Percentiles rank a stretch among this genome's conserved stretches.
phyloP scores from a whole-genome alignment of 306 rosid species.

The Elaeagnus macrophylla region DNA sequence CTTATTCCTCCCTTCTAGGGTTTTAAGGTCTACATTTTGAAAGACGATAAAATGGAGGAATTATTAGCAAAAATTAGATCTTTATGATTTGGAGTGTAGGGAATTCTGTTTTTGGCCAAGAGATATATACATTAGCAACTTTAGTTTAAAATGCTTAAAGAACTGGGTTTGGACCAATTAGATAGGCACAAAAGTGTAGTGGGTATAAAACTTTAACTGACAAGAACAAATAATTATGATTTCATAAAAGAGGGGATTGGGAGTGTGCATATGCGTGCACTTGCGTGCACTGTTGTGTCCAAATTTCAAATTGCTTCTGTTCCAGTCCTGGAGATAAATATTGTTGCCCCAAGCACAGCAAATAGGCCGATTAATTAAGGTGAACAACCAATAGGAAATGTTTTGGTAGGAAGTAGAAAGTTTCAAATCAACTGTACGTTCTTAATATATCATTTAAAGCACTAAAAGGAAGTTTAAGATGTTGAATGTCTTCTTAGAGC shows the following conservation, averaged over 20 bases:
- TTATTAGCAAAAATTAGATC: neutral
- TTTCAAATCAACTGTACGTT: neutral
- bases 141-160: neutral
- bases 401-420: neutral
- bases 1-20: neutral
- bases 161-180: neutral
- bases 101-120: neutral
- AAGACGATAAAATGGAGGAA: conserved; percentile 1
- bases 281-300: too few species aligned
- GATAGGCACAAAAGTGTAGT: neutral
- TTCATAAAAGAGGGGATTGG: too few species aligned
- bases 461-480: neutral
- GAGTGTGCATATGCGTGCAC: too few species aligned
- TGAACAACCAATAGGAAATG: too few species aligned
- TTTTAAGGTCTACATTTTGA: neutral
- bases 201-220: neutral
- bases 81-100: neutral
- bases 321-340: too few species aligned
- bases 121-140: neutral
- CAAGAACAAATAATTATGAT: neutral
- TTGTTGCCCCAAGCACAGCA: too few species aligned
- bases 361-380: too few species aligned
- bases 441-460: neutral
- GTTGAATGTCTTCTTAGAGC: neutral
- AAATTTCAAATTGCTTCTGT: too few species aligned